phyloP scores from a whole-genome alignment of 169 alveolate genomes.

The Cystoisospora suis region DNA sequence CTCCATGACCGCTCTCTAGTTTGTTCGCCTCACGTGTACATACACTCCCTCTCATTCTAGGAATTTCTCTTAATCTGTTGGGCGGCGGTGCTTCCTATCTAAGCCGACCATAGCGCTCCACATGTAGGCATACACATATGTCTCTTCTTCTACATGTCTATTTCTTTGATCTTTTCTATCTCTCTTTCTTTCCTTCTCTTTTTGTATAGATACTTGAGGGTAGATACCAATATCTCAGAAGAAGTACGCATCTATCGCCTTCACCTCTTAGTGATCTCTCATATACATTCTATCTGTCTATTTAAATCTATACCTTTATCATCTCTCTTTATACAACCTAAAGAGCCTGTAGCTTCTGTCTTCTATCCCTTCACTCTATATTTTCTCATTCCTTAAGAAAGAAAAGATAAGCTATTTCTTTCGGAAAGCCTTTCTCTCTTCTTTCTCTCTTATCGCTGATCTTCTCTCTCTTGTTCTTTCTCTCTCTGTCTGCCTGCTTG shows the following conservation, averaged over 20 bases:
- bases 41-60: not conserved
- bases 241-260: not conserved
- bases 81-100: not conserved
- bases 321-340: too few species aligned
- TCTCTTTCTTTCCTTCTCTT: not conserved
- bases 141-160: too few species aligned
- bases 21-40: not conserved
- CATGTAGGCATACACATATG: not conserved
- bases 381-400: not conserved
- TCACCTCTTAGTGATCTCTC: too few species aligned
- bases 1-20: too few species aligned
- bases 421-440: not conserved
- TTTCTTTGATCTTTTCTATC: too few species aligned
- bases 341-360: too few species aligned
- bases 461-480: not conserved
- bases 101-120: not conserved
- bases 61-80: not conserved
- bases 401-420: not conserved
- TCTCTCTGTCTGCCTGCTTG: not conserved
- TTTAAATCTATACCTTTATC: too few species aligned
- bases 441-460: conserved; percentile 7
- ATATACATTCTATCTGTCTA: too few species aligned
- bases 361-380: not conserved
- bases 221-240: not conserved
- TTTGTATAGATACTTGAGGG: not conserved